Percentiles rank a stretch among this genome's conserved stretches.
These are phyloP conservation scores for Amaranthus cruentus DNA, from an alignment of 148 eudicot genomes.

Conservation along the genomic window DNA sequence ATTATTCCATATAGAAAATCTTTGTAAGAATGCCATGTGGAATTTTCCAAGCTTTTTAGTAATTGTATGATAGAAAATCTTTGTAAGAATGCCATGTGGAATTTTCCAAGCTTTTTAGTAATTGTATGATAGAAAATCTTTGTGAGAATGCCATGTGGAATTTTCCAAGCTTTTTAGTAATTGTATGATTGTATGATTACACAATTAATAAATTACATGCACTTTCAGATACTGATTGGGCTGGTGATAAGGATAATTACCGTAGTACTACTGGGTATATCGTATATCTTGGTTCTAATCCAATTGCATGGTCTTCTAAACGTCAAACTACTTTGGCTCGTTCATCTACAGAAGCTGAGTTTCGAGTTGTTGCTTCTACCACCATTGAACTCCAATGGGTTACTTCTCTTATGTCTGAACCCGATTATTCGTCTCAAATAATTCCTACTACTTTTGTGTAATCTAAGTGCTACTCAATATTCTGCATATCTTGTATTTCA, in stretches of 20 bases:
- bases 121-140: too few relatives aligned
- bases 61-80: too few relatives aligned
- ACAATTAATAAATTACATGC: neutral
- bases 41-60: too few relatives aligned
- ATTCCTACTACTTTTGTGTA: neutral
- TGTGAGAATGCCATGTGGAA: too few relatives aligned
- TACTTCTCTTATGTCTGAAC: too few relatives aligned
- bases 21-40: too few relatives aligned
- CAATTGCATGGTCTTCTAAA: neutral
- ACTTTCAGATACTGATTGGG: neutral
- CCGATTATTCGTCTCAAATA: neutral
- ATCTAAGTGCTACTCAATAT: neutral
- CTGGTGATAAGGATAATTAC: neutral
- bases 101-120: too few relatives aligned
- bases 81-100: too few relatives aligned
- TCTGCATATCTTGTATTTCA: neutral
- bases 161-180: too few relatives aligned
- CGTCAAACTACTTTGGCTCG: neutral
- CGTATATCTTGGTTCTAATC: neutral
- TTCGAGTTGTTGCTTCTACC: neutral
- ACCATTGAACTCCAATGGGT: neutral
- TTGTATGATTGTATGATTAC: too few relatives aligned
- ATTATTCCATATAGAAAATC: too few relatives aligned
- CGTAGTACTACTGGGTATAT: neutral
- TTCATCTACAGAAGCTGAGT: neutral